phyloP scores from a whole-genome alignment of 805 yeast species.

The Lachancea sp. region DNA sequence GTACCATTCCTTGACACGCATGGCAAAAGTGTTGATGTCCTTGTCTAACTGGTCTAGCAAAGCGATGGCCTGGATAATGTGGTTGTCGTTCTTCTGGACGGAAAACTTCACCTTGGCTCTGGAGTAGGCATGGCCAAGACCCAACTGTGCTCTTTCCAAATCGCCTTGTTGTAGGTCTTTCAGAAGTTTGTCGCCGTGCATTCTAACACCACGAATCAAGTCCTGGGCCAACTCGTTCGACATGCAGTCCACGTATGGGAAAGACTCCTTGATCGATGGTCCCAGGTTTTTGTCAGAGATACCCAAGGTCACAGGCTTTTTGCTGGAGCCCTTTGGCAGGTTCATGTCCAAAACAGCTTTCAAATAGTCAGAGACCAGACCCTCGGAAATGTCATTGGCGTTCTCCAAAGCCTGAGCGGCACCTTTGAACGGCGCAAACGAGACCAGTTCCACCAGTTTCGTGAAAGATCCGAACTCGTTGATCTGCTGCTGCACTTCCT shows the following conservation, averaged over 20 bases:
- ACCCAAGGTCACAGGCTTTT: slow-evolving; percentile 68
- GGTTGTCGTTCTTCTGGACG: slow-evolving; percentile 98
- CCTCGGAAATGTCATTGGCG: slow-evolving; percentile 96
- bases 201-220: slow-evolving; percentile 89
- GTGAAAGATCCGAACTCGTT: slow-evolving; percentile 82
- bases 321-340: slow-evolving; percentile 65
- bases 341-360: slow-evolving; percentile 85
- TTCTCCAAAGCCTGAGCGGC: slow-evolving; percentile 99
- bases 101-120: slow-evolving; percentile 98
- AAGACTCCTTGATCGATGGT: slow-evolving; percentile 87
- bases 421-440: slow-evolving; percentile 97
- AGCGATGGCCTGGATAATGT: slow-evolving; percentile 98
- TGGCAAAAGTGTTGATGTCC: slow-evolving; percentile 93
- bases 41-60: slow-evolving; percentile 95
- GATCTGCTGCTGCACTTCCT: slow-evolving; percentile 89
- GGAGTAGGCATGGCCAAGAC: slow-evolving; percentile 98
- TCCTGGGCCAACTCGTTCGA: slow-evolving; percentile 93
- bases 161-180: slow-evolving; percentile 93
- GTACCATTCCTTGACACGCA: slow-evolving; percentile 98
- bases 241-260: slow-evolving; percentile 85
- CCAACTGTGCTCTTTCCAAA: slow-evolving; percentile 95
- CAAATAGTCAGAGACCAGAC: slow-evolving; percentile 87
- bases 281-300: slow-evolving; percentile 93
- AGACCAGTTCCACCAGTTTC: slow-evolving; percentile 85
- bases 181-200: slow-evolving; percentile 79